These are phyloP conservation scores for Paraconiothyrium brasiliense DNA, from an alignment of 2,329 filamentous ascomycete genomes.

Conservation along the genomic window DNA sequence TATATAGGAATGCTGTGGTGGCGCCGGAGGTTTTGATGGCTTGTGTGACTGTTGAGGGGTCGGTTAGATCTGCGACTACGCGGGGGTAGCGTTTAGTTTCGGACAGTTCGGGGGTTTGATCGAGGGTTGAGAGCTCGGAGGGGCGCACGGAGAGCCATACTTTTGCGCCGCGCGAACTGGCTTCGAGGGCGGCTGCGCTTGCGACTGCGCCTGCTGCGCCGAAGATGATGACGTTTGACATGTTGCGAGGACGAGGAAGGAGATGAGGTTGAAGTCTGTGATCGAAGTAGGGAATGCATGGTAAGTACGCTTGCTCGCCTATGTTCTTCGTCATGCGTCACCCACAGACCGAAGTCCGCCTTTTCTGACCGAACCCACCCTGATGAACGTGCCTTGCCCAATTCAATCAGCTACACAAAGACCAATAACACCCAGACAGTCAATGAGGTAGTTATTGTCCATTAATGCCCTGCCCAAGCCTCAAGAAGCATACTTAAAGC, in stretches of 20 bases:
- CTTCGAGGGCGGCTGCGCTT: slow-evolving; percentile 51
- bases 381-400: too few species aligned
- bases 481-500: slow-evolving; percentile 16
- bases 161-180: slow-evolving; percentile 53
- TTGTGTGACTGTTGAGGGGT: slow-evolving; percentile 51
- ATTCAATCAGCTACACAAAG: too few species aligned
- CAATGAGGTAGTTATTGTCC: too few species aligned
- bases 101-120: not conserved
- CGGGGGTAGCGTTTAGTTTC: slow-evolving; percentile 39
- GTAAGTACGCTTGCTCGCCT: not conserved
- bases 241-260: not conserved
- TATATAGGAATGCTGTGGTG: slow-evolving; percentile 61
- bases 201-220: slow-evolving; percentile 61
- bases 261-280: not conserved
- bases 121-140: slow-evolving; percentile 39
- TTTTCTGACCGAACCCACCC: not conserved
- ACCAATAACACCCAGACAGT: too few species aligned
- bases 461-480: not conserved
- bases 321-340: not conserved
- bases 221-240: slow-evolving; percentile 55
- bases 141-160: slow-evolving; percentile 62
- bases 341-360: not conserved
- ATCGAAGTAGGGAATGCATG: not conserved
- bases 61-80: slow-evolving; percentile 57
- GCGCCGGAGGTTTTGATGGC: slow-evolving; percentile 57